These are phyloP conservation scores for Musa balbisiana DNA, from an alignment of 202 grass and related monocot genomes.

Conservation along the genomic window DNA sequence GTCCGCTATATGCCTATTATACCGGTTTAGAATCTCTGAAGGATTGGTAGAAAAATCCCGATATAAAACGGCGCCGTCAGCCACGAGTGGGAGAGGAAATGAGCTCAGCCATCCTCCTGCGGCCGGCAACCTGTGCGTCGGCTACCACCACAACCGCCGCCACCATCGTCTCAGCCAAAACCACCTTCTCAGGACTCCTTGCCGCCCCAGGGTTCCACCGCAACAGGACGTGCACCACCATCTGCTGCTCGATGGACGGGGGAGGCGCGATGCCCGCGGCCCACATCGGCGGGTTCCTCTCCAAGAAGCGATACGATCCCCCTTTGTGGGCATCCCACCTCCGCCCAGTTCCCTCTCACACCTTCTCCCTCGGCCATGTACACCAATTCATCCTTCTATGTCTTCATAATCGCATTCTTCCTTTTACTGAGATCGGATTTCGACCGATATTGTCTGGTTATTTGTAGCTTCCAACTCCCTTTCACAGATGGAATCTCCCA, in stretches of 20 bases:
- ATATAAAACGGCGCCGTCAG: not conserved
- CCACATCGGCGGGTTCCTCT: slow-evolving; percentile 57
- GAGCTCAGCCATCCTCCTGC: slow-evolving; percentile 22
- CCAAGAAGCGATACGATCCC: slow-evolving; percentile 62
- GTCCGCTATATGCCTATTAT: too few species aligned
- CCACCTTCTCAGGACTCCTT: slow-evolving; percentile 6
- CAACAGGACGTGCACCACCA: slow-evolving; percentile 13
- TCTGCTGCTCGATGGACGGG: slow-evolving; percentile 27
- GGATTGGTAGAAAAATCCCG: not conserved
- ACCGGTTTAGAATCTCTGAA: too few species aligned
- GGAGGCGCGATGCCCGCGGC: slow-evolving; percentile 20
- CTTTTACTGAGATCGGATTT: slow-evolving; percentile 6
- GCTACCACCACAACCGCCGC: not conserved
- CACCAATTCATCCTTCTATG: slow-evolving; percentile 4
- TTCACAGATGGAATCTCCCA: slow-evolving; percentile 95
- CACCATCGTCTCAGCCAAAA: not conserved
- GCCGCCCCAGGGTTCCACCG: not conserved
- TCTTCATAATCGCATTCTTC: not conserved
- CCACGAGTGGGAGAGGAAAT: not conserved
- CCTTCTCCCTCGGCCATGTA: slow-evolving; percentile 71
- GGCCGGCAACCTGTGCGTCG: slow-evolving; percentile 14
- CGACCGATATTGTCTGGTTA: not conserved
- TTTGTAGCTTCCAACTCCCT: slow-evolving; percentile 72
- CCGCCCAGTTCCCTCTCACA: slow-evolving; percentile 47
- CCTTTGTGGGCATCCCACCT: slow-evolving; percentile 82